Evolutionary conservation across 495 filamentous ascomycete genomes (phyloP), one percentile per base, ranked within the genome.

Genomic region (Neurospora sp.): DNA sequence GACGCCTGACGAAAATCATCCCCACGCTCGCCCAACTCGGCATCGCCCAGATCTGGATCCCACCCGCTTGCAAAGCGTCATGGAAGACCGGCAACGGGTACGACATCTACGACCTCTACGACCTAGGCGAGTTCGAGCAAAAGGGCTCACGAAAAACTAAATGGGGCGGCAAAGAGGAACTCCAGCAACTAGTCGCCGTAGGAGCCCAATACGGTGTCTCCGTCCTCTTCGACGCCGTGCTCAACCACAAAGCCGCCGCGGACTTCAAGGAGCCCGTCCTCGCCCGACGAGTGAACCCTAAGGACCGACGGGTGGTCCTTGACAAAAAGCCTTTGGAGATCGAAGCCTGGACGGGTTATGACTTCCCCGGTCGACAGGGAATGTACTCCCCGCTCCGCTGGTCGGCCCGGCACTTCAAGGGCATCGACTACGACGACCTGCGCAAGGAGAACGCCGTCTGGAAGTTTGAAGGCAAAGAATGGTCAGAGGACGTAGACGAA

Each of bases 81-180:
- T 53, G 38, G 8, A 86, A 83, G 42, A 76, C 84, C 8, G 89
- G 90, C 4, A 92, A 91, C 77, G 92, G 91, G 5, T 93, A 93
- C 75, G 91, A 94, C 78, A 86, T 92, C 74, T 93, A 94, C 73
- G 91, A 94, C 76, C 76, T 94, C 5, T 94, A 90, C 75, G 92
- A 94, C 73, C 79, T 93, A n/a, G 92, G 92, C n/a, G 92, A 94
- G 76, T 94, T 93, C 75, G 86, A 92, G 69, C 91, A 93, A 74
- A 93, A 93, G 75, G 90, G 89, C 22, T 77, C 80, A 0, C 77
- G 81, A 18, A 80, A 81, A 4, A 93, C 91, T 4, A 92, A 92
- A 82, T 94, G 91, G 90, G 91, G 92, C 14, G 83, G 80, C 4
- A 90, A 87, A 72, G 84, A 86, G 27, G 89, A 93, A 45, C 79